These are phyloP conservation scores for Datisca glomerata DNA, from an alignment of 306 rosid species.

Conservation along the genomic window DNA sequence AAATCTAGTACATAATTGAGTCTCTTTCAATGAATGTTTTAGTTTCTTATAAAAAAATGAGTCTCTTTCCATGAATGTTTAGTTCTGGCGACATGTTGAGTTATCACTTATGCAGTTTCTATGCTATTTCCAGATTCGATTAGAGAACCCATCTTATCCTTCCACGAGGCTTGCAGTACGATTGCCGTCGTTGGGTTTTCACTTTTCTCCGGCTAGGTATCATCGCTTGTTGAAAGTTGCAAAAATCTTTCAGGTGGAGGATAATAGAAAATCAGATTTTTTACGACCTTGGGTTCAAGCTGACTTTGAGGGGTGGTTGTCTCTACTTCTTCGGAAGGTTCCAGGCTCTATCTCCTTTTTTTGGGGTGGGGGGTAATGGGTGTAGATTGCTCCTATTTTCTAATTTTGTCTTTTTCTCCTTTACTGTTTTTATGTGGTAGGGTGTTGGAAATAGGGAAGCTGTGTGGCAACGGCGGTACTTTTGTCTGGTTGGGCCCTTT, in stretches of 20 bases:
- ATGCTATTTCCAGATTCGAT: slow-evolving; percentile 44
- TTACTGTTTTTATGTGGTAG: slow-evolving; percentile 26
- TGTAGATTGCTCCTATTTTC: not conserved
- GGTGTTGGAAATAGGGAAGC: slow-evolving; percentile 97
- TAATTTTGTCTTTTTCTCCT: not conserved
- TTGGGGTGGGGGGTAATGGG: not conserved
- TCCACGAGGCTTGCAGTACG: slow-evolving; percentile 73
- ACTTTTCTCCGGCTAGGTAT: slow-evolving; percentile 96
- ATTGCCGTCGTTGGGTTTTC: slow-evolving; percentile 79
- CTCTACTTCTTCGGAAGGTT: slow-evolving; percentile 82
- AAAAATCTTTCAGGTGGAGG: slow-evolving; percentile 68
- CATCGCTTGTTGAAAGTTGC: slow-evolving; percentile 79
- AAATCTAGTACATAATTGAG: too few species aligned
- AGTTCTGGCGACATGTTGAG: not conserved
- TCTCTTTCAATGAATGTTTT: not conserved
- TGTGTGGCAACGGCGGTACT: slow-evolving; percentile 77
- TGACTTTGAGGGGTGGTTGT: slow-evolving; percentile 91
- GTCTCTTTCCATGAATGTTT: not conserved
- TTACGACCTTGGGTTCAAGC: slow-evolving; percentile 73
- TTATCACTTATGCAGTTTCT: slow-evolving; percentile 10
- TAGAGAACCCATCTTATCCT: slow-evolving; percentile 62
- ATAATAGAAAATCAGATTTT: slow-evolving; percentile 43
- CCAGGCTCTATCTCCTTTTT: slow-evolving; percentile 11
- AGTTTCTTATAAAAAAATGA: not conserved
- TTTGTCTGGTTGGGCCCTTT: slow-evolving; percentile 82